Evolutionary conservation across 1,139 yeast genomes (phyloP), one percentile per base, ranked within the genome.

Genomic region (Geotrichum aggregatum): DNA sequence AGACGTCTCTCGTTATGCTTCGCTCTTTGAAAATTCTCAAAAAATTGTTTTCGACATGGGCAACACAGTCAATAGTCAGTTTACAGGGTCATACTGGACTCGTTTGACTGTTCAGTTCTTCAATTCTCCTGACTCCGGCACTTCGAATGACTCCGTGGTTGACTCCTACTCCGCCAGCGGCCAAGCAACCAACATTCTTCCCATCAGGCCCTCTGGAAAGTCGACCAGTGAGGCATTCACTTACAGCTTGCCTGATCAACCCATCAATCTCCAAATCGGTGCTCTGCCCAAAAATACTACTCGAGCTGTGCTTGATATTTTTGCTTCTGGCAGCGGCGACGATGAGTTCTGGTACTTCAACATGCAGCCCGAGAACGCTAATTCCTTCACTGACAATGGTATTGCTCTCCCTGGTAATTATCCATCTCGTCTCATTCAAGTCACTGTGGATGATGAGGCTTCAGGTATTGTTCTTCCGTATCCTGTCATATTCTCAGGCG

Each of bases 311-410:
- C 68, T 87, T 38, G 76, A 84, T 7, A 66, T 87, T 3, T 82
- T 80, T 61, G 80, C 87, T 2, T 80, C 87, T 18, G 96, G 94
- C 2, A 86, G 84, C 62, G 82, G 82, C 1, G 80, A 78, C 40
- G 96, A 87, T 66, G 96, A 88, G 68, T 85, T 85, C 63, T 87
- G 95, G 95, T 87, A 84, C 67, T 68, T 80, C 13, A 83, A 84
- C 61, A 77, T 80, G 16, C 60, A 83, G 50, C 85, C 82, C 56
- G 67, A 72, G 44, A 75, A 68, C 58, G 71, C 70, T 18, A 62
- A 69, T 30, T 60, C 66, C 10, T 80, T 78, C 56, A 62, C 3
- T 5, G 40, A 31, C 5, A 21, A 49, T 14, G 63, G 63, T 4
- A 63, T 69, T 40, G 75, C 76, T 4, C 42, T 48, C 19, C 51